Evolutionary conservation across 2,329 filamentous ascomycete species (phyloP), one percentile per base, ranked within the genome.

Genomic region (Coniochaeta ligniaria): DNA sequence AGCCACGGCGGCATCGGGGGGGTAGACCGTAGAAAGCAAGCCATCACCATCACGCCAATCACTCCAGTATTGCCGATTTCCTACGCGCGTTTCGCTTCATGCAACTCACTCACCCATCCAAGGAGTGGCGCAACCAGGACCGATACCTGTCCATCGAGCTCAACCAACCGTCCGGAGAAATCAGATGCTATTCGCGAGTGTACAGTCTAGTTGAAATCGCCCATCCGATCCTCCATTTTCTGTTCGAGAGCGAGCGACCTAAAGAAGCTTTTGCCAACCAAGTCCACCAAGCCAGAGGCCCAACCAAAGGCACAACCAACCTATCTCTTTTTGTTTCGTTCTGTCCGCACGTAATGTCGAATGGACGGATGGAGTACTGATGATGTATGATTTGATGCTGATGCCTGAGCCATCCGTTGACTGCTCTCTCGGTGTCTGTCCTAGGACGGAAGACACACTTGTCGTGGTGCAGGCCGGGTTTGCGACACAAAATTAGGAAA

Each of bases 181-280:
- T 72, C 69, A 72, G 67, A 73, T 78, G 72, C 75, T 74, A 76
- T 76, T 76, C 67, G 71, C 71, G 64, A 35, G 31, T 62, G 66
- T 73, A 73, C 75, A 75, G 71, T 76, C 73, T 77, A 76, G 69
- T 70, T 69, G 69, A 63, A 67, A 24, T 7, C 50, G 50, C 66
- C 70, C 70, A 64, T 70, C 70, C 67, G 64, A 70, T 67, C 67
- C 65, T 66, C 67, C 68, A 64, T 67, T 70, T 69, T 69, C 63
- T 63, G 60, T 59, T 24, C 54, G 31, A 22, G 17, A 57, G 31
- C 33, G 33, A 57, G 54, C 22, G 54, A 38, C 54, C 54, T 24
- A 36, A 35, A 54, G 28, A 55, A 55, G 47, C 47, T 52, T 52
- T 52, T 52, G 24, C 47, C 47, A 52, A 52, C 47, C 16, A 31